Evolutionary conservation across 805 yeast species (phyloP), one percentile per base, ranked within the genome.

Genomic region (Spathaspora gorwiae): DNA sequence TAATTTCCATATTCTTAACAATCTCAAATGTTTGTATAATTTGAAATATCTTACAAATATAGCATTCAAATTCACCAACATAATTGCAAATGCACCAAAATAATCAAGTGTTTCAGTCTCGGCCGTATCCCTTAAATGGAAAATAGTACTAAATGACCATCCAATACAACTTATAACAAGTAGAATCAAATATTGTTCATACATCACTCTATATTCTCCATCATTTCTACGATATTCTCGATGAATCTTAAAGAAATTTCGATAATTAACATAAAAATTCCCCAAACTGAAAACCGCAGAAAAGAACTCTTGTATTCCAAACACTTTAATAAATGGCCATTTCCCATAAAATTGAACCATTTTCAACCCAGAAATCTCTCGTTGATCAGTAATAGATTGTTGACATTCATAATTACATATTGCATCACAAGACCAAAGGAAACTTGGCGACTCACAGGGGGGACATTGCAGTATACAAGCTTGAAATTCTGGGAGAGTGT

Each of bases 321-420:
- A 54, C 1, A 70, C 53, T 29, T 75, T 53, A 6, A 41, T 45
- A 43, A 71, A 71, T 5, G 75, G 75, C 76, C 76, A 71, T 49
- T 71, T 71, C 5, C 76, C 76, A 40, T 58, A 56, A 48, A 69
- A 71, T 47, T 71, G 72, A n/a, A 69, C 73, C 51, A 64, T 53
- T 5, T 58, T 58, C 7, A 53, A 48, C 2, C 59, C 61, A 0
- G 40, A 24, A 6, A 31, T 37, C 24, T 45, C 37, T 13, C 73
- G 48, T 26, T 45, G 43, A 19, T 54, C 48, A 5, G 71, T 62
- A 27, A 70, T 52, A 8, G 57, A 46, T 48, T 68, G 75, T 47
- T 60, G 68, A 50, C 76, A 71, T 45, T 68, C 64, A 47, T 71
- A 71, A 42, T 60, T 52, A 51, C 76, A 71, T 43, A 69, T 67